Evolutionary conservation across 257 asterid species (phyloP), one percentile per base, ranked within the genome.

Genomic region (Solanum bulbocastanum): DNA sequence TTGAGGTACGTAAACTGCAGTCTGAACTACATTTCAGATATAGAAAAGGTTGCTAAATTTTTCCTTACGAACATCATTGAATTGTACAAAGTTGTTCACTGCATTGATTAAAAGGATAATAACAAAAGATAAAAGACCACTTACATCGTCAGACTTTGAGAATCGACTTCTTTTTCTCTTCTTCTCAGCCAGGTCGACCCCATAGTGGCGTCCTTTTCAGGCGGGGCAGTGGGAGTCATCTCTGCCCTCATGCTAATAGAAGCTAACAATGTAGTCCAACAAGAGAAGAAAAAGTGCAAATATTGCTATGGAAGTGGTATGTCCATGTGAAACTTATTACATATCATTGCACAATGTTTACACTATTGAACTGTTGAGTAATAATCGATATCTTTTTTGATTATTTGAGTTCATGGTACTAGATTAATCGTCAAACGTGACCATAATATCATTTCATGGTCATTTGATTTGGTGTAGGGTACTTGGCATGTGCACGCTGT

Each of bases 151-250:
- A 6, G 62, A 79, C 27, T 27, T 27, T 79, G 60, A 0, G n/a
- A 2, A 25, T 27, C n/a, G 25, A 25, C 36, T 87, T 49, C 85
- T 87, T 73, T 46, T 36, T 76, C 36, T 81, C 37, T 87, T 76
- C 86, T 69, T 88, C 89, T 89, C 94, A 95, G 99, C 90, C 95
- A 95, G 96, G 98, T 96, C 83, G 99, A 96, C 88, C 98, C 98
- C 69, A 96, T 96, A 60, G 98, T 95, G 60, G 99, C 98, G 88
- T 95, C 98, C 14, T 96, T 96, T 91, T 93, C 98, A n/a, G 99
- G 99, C 56, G 99, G 99, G 62, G 98, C 98, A 8, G 98, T 96
- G 40, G 98, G 98, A n/a, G 98, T 95, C 88, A 95, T 96, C 86
- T 93, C 98, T 27, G 94, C 98, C 10, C 85, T 95, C 91, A 94